Base-by-base conservation (phyloP, 2,329 filamentous ascomycete species). In the Huntiella decipiens region DNA sequence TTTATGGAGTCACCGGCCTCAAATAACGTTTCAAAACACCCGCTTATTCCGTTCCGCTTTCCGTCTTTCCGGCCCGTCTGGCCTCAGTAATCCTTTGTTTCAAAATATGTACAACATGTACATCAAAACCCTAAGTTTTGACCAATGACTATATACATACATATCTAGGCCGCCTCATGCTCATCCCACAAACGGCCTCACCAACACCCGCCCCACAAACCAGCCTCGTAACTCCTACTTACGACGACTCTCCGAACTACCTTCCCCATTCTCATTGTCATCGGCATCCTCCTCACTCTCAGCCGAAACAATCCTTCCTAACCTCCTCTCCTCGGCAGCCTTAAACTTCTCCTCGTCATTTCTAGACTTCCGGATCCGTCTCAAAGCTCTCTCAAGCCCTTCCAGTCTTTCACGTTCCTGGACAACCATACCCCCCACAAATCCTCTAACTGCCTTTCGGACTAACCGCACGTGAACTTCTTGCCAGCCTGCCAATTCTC, bases 401-500 rank as follows among this genome's bases (percentile, higher is more conserved):
- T 85, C 84, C 52, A 94, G 63, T 53, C 82, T 72, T 57, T 82
- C 81, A 52, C 73, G 74, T 63, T 98, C 91, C 45, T 73, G 71
- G 3, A 94, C 74, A 19, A 96, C 67, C 71, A 87, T 86, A 31
- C 75, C 74, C 56, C 69, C 73, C 13, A 82, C 88, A 54, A 93
- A 74, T 40, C 85, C 77, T 52, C 71, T 74, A 51, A 95, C 73
- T 22, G 84, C 82, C 49, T 73, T 73, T 50, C 77, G 67, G 1
- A 82, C 86, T 63, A 83, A 76, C 55, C 73, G 75, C 53, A 85
- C 83, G 56, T 93, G 77, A 64, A 86, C 74, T 36, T 92, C 85
- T 56, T 94, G 87, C 85, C 91, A 98, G 12, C 83, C 86, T 1
- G 91, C 91, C 47, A 98, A 61, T 63, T 98, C 91, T 1, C 77